Conservation (phyloP, 768 basidiomycete species). For the Termitomyces sp. region DNA sequence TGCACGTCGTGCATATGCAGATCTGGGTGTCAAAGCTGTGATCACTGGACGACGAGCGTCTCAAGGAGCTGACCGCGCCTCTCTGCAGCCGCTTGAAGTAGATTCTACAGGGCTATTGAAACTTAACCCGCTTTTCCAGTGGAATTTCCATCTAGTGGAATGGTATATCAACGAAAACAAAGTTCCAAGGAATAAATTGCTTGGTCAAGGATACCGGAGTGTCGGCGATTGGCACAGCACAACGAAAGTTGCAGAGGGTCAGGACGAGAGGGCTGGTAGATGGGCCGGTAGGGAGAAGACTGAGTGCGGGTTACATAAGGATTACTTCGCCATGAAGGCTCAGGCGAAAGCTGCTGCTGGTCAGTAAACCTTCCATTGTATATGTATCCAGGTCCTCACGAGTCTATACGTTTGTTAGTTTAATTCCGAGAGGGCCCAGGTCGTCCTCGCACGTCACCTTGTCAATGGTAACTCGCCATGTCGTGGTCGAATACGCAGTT, state of each 20-base stretch:
- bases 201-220: slow-evolving; percentile 89
- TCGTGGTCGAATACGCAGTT: not conserved
- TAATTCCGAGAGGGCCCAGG: not conserved
- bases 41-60: slow-evolving; percentile 95
- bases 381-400: not conserved
- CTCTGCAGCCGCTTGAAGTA: slow-evolving; percentile 81
- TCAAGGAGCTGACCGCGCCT: slow-evolving; percentile 86
- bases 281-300: slow-evolving; percentile 92
- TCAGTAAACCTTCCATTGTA: slow-evolving; percentile 4
- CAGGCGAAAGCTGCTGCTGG: slow-evolving; percentile 33
- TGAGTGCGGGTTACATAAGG: slow-evolving; percentile 93
- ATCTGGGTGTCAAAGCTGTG: slow-evolving; percentile 73
- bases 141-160: slow-evolving; percentile 82
- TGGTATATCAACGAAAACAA: slow-evolving; percentile 76
- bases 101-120: slow-evolving; percentile 89
- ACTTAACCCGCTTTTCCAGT: slow-evolving; percentile 88
- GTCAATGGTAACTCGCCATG: not conserved
- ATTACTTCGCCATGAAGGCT: slow-evolving; percentile 75
- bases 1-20: slow-evolving; percentile 79
- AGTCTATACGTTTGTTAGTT: not conserved
- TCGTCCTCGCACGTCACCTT: not conserved
- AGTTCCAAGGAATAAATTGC: slow-evolving; percentile 84
- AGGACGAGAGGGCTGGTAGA: slow-evolving; percentile 86
- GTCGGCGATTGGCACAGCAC: slow-evolving; percentile 99
- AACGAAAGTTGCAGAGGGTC: slow-evolving; percentile 53